Evolutionary conservation across 2,329 filamentous ascomycete species (phyloP), one percentile per base, ranked within the genome.

Genomic region (Thermothelomyces thermophilus): DNA sequence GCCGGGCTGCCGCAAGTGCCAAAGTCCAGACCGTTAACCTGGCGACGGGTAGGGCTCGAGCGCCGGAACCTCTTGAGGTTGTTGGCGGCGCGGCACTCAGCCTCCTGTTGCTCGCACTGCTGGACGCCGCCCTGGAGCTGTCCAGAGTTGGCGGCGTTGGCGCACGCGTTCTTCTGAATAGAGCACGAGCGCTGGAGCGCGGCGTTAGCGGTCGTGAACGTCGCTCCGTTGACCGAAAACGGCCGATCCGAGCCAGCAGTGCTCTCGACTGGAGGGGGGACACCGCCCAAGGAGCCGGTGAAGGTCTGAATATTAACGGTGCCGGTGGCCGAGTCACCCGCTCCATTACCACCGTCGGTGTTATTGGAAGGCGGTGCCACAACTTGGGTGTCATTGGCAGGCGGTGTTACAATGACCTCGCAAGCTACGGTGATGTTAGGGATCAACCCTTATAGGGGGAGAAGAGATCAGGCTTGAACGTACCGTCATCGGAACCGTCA

Each of bases 181-280:
- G 72, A 69, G 60, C 73, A 76, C 10, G 72, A 73, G 22, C 73
- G 71, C 63, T 70, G 66, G 51, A 73, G 60, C 9, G 73, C 73
- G 31, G 71, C 73, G 39, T 65, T 69, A 9, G 61, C 57, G 56
- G 71, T 71, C 5, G 73, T 67, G 63, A 83, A 83, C 53, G 72
- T 78, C 48, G 73, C 72, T 14, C 72, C 73, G 49, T 75, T 80
- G 55, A 80, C 80, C 42, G 62, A 66, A 62, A 76, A 77, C 46
- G 73, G 73, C 14, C 69, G 69, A 39, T 64, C 58, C 9, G 63
- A 56, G 26, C 60, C 52, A 33, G 64, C 62, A 4, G 63, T 61
- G 57, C 64, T 64, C 56, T 66, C 55, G 22, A 76, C 70, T 3
- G 73, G 60, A 1, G 72, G 71, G 2, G 71, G 56, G 0, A 69